A percentile compares a stretch with the other conserved stretches of the same genome.
phyloP scores from a whole-genome alignment of 768 basidiomycete species.

The Termitomyces sp. region DNA sequence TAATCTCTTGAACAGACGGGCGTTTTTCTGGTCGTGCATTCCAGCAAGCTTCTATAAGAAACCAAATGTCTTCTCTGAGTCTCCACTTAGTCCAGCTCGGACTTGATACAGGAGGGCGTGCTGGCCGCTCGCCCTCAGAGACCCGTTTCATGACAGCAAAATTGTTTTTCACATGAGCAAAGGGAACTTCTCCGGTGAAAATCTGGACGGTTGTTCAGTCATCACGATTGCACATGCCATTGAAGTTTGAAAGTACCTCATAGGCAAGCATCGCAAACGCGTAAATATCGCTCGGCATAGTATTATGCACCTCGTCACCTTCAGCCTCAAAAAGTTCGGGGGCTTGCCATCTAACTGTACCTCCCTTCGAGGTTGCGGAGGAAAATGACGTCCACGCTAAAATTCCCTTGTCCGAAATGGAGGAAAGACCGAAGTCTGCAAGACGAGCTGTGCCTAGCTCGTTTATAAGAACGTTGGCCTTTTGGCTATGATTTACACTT shows the following conservation, averaged over 20 bases:
- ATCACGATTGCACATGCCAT: not conserved
- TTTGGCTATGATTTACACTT: too few relatives aligned
- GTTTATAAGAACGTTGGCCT: slow-evolving; percentile 23
- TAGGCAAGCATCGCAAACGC: slow-evolving; percentile 18
- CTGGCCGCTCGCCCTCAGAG: not conserved
- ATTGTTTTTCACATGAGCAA: not conserved
- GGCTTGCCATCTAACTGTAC: slow-evolving; percentile 18
- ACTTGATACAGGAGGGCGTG: not conserved
- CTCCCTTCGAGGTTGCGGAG: slow-evolving; percentile 6
- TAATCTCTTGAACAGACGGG: not conserved
- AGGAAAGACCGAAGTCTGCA: slow-evolving; percentile 23
- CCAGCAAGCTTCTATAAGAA: slow-evolving; percentile 2
- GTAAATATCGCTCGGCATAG: slow-evolving; percentile 17
- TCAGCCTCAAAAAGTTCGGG: slow-evolving; percentile 18
- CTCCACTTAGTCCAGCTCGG: not conserved
- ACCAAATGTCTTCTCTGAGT: not conserved
- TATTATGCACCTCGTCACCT: not conserved
- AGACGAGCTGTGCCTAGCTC: slow-evolving; percentile 17
- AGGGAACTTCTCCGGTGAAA: not conserved
- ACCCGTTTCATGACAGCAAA: not conserved
- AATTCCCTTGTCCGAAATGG: slow-evolving; percentile 11
- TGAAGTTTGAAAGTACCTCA: slow-evolving; percentile 11
- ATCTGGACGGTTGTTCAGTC: not conserved
- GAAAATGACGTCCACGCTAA: slow-evolving; percentile 13
- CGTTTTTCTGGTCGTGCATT: not conserved